Base-by-base conservation (phyloP, 2,329 filamentous ascomycete genomes). In the Penicillium brevicompactum region DNA sequence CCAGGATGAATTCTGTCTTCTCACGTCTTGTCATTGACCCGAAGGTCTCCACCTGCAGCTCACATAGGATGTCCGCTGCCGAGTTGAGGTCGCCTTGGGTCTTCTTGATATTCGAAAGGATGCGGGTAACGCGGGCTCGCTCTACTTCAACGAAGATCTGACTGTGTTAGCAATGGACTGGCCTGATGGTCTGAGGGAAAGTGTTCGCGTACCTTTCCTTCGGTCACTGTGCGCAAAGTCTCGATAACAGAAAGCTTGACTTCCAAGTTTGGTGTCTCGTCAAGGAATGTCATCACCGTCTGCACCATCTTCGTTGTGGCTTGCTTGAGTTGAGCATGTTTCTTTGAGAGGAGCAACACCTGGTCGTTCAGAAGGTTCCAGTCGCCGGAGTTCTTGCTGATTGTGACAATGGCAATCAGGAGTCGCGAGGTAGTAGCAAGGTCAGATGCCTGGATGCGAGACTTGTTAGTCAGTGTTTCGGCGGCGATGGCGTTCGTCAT, bases 241-340 rank as follows among this genome's bases (percentile, higher is more conserved):
- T 99, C 93, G 69, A 99, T 99, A 56, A 96, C 87, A 21, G 90
- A 89, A 54, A 99, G 82, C 80, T 97, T 99, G 34, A 87, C 92
- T 66, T 97, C 92, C 58, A 91, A 71, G 69, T 86, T 89, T 32
- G 94, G 92, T 21, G 92, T 92, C 45, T 89, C 86, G 70, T 96
- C 89, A 69, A 99, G 79, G 76, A 97, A 97, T 57, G 81, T 83
- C 87, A 99, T 96, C 60, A 96, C 92, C 46, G 88, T 89, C 82
- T 99, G 94, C 58, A 99, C 92, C 94, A 99, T 99, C 82, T 93
- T 94, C 68, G 94, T 97, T 70, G 92, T 94, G 70, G 94, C 94
- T 78, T 97, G 94, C 79, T 99, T 99, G 72, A 99, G 92, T 81
- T 99, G 94, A 68, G 92, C 91, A 89, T 99, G 94, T 82, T 99